A percentile compares a stretch with the other conserved stretches of the same genome.
Evolutionary conservation across 768 basidiomycete species (phyloP).

Genomic region (Goffeauzyma gilvescens): DNA sequence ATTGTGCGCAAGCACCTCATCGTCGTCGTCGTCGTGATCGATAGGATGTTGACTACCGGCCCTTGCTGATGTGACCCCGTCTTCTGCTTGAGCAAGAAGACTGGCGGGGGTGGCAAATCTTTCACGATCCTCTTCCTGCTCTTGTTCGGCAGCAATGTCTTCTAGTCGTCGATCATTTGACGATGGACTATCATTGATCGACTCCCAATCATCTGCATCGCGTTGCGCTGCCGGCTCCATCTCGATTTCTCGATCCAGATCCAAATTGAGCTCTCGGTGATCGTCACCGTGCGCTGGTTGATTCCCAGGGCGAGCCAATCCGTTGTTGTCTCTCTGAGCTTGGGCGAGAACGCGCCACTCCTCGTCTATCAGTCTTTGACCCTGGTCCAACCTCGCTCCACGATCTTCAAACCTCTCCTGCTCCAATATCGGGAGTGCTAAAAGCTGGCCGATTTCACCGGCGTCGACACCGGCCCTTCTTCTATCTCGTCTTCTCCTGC

Average conservation of each 20-base stretch:
- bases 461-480: no score
- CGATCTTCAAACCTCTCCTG: no score
- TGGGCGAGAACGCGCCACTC: neutral
- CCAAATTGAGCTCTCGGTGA: neutral
- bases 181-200: no score
- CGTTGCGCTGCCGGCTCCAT: neutral
- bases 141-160: neutral
- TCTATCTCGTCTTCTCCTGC: no score
- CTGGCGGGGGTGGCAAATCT: neutral
- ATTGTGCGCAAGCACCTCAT: neutral
- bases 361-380: neutral
- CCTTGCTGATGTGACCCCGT: no score
- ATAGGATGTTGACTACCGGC: no score
- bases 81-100: neutral
- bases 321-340: no score
- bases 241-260: neutral
- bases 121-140: neutral
- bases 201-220: no score
- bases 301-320: neutral
- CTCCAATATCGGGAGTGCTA: no score
- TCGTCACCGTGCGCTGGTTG: neutral
- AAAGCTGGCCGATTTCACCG: no score
- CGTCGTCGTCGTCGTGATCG: neutral
- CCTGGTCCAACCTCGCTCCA: neutral
- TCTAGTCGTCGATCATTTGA: neutral